phyloP scores from a whole-genome alignment of 306 rosid species.

The Morella rubra region DNA sequence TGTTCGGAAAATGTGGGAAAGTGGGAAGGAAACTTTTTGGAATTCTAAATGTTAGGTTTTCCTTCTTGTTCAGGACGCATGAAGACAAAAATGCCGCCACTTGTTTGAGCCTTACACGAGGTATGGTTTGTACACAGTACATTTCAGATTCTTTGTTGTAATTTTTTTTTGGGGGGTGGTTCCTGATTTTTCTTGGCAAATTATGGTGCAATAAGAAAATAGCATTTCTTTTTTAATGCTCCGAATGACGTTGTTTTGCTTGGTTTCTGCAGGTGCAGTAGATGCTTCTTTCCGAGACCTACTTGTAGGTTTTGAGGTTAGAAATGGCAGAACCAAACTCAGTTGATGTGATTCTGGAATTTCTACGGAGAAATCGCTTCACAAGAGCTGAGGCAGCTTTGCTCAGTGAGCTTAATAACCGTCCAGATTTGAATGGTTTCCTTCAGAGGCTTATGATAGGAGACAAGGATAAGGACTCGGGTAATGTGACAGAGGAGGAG shows the following conservation, averaged over 20 bases:
- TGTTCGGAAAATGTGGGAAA: slow-evolving; percentile 30
- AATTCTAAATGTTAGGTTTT: slow-evolving; percentile 31
- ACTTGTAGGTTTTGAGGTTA: slow-evolving; percentile 52
- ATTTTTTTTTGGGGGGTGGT: neutral
- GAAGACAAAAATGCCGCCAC: slow-evolving; percentile 47
- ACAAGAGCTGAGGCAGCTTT: slow-evolving; percentile 91
- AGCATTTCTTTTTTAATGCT: slow-evolving; percentile 3
- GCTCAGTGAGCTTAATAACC: slow-evolving; percentile 71
- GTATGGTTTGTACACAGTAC: slow-evolving; percentile 31
- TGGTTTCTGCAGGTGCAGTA: slow-evolving; percentile 28
- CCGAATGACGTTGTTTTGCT: slow-evolving; percentile 34
- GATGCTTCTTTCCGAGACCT: slow-evolving; percentile 18
- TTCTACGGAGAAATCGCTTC: slow-evolving; percentile 72
- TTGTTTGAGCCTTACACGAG: slow-evolving; percentile 51
- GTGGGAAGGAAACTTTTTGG: slow-evolving; percentile 24
- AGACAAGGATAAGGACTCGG: slow-evolving; percentile 56
- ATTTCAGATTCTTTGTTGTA: neutral
- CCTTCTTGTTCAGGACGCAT: slow-evolving; percentile 45
- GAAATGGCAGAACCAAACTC: slow-evolving; percentile 75
- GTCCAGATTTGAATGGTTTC: slow-evolving; percentile 66
- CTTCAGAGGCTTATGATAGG: slow-evolving; percentile 69
- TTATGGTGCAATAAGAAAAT: slow-evolving; percentile 22
- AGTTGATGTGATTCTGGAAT: slow-evolving; percentile 82
- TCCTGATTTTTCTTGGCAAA: slow-evolving; percentile 5
- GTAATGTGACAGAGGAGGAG: slow-evolving; percentile 38